These are phyloP conservation scores for Penicillium samsonianum DNA, from an alignment of 495 filamentous ascomycete species.

Conservation along the genomic window DNA sequence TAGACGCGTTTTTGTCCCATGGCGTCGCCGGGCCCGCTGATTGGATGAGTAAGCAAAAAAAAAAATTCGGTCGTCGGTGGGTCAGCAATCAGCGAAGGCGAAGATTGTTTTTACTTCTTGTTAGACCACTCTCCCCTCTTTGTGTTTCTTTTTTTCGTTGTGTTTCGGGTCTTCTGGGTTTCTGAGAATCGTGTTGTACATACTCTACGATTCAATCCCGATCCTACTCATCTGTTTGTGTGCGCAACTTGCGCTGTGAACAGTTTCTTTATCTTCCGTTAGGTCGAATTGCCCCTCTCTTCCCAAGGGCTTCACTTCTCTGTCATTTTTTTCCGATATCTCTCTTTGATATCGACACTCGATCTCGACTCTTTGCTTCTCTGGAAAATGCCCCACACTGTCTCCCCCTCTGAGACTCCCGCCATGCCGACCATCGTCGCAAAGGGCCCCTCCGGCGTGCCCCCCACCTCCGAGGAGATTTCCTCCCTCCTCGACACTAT, in stretches of 20 bases:
- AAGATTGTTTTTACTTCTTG: slow-evolving; percentile 9
- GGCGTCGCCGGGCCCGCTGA: slow-evolving; percentile 5
- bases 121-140: slow-evolving; percentile 16
- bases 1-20: slow-evolving; percentile 1
- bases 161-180: slow-evolving; percentile 13
- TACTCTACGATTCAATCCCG: slow-evolving; percentile 6
- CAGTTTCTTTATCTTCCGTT: slow-evolving; percentile 8
- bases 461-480: slow-evolving; percentile 73
- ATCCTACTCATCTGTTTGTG: slow-evolving; percentile 10
- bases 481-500: slow-evolving; percentile 69
- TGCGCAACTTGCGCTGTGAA: slow-evolving; percentile 7
- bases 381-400: slow-evolving; percentile 64
- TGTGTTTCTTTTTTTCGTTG: slow-evolving; percentile 20
- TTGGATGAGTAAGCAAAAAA: slow-evolving; percentile 14
- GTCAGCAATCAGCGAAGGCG: slow-evolving; percentile 18
- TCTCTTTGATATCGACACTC: slow-evolving; percentile 16
- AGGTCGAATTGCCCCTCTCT: slow-evolving; percentile 21
- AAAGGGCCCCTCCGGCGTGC: slow-evolving; percentile 51
- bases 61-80: slow-evolving; percentile 19
- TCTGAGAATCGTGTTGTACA: slow-evolving; percentile 11
- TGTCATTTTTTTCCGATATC: slow-evolving; percentile 4
- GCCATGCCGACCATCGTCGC: slow-evolving; percentile 62
- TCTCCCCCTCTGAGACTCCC: slow-evolving; percentile 58
- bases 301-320: slow-evolving; percentile 7
- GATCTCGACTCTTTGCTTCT: slow-evolving; percentile 4